Base-by-base conservation (phyloP, 768 basidiomycete species). In the Trametopsis cervina region DNA sequence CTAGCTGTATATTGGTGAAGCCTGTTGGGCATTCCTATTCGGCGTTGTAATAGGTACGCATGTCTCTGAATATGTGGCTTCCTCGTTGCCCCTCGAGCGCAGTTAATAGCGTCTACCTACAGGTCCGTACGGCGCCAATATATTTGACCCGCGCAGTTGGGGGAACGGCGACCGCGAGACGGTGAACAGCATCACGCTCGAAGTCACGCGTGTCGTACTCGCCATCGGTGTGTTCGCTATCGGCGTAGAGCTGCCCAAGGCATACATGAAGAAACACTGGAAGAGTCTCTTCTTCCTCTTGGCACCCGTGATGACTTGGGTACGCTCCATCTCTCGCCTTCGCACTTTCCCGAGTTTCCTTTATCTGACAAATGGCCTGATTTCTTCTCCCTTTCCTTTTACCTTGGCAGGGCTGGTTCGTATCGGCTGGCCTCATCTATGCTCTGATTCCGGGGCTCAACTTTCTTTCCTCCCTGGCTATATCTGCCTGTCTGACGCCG, bases 201-300 rank as follows among this genome's bases (percentile, higher is more conserved):
- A 99, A 66, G 75, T 85, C 47, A 93, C 90, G 7, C 78, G 96
- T 13, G 83, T 98, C 48, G 87, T 98, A 39, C 80, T 99, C 25
- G 96, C 95, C 13, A 87, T 98, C 46, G 92, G 92, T 17, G 95
- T 99, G 0, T 99, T 99, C 63, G 95, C 95, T 6, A 90, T 99
- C 46, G 96, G 96, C 13, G 96, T 98, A 20, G 96, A 99, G 62
- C 72, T 98, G 62, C 96, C 96, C 20, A 92, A 93, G 69, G 89
- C 89, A 3, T 99, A 98, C 67, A 88, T 98, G 78, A 71, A 74
- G 18, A 76, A 80, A n/a, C 96, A 98, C 60, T 96, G 93, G 92
- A 83, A 77, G 59, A 91, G 89, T 55, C 60, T 99, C 3, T 75
- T 86, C 44, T 91, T 90, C 65, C 71, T 99, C 2, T 73, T 98